A percentile compares a stretch with the other conserved stretches of the same genome.
phyloP scores from a whole-genome alignment of 2,329 filamentous ascomycete species.

The Lithohypha guttulata region DNA sequence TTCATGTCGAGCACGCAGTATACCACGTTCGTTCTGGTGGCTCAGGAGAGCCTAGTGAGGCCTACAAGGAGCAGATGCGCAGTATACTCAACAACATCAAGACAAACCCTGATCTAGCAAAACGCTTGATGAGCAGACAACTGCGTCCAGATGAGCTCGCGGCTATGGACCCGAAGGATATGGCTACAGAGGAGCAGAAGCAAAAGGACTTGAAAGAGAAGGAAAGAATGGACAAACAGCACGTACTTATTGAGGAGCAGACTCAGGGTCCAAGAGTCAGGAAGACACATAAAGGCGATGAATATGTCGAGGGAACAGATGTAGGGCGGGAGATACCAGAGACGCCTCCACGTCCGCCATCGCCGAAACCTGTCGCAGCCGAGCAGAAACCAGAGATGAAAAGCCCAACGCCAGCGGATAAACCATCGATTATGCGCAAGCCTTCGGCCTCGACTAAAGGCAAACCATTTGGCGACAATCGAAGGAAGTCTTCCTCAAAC shows the following conservation, averaged over 20 bases:
- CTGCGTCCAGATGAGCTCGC: conserved; percentile 67
- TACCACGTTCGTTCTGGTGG: conserved; percentile 42
- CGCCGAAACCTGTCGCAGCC: conserved; percentile 25
- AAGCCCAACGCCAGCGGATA: conserved; percentile 19
- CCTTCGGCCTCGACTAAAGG: conserved; percentile 25
- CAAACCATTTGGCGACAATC: conserved; percentile 28
- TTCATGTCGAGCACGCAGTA: conserved; percentile 67
- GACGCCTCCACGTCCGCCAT: conserved; percentile 36
- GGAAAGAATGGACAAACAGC: conserved; percentile 48
- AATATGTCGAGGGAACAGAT: conserved; percentile 74
- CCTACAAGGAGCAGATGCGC: conserved; percentile 57
- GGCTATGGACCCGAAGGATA: conserved; percentile 80
- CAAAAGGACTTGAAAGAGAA: conserved; percentile 46
- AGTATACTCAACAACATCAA: conserved; percentile 79
- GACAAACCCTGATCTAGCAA: conserved; percentile 68
- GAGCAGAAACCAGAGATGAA: conserved; percentile 27
- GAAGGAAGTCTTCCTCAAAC: conserved; percentile 46
- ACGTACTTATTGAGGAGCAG: conserved; percentile 63
- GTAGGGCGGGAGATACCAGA: conserved; percentile 40
- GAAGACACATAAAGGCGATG: conserved; percentile 90
- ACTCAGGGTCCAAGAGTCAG: conserved; percentile 67
- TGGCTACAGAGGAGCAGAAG: conserved; percentile 84
- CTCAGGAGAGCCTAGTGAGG: conserved; percentile 42
- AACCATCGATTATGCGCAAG: conserved; percentile 24
- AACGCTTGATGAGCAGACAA: conserved; percentile 60